A percentile compares a stretch with the other conserved stretches of the same genome.
phyloP scores from a whole-genome alignment of 495 filamentous ascomycete species.

The Opeltia flavorubescens region DNA sequence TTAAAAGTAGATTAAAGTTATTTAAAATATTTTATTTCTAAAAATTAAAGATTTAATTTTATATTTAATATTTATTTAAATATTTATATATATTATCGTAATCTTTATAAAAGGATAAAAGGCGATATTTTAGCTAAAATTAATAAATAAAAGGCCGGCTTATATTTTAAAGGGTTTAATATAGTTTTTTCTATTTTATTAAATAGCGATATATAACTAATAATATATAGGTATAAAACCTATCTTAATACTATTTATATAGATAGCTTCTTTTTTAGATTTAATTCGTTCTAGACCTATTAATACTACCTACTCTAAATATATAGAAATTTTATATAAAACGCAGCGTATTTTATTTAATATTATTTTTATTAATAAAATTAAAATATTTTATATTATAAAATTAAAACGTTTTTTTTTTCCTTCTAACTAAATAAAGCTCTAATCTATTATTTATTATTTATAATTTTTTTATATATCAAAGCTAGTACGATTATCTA shows the following conservation, averaged over 20 bases:
- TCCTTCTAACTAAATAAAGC: conserved; percentile 5
- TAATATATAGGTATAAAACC: neutral
- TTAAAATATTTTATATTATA: neutral
- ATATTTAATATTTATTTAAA: neutral
- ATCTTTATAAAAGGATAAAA: neutral
- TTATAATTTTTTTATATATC: neutral
- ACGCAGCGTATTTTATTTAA: conserved; percentile 2
- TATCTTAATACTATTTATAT: neutral
- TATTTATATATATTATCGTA: neutral
- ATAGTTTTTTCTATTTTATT: conserved; percentile 2
- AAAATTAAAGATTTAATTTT: conserved; percentile 3
- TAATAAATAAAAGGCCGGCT: neutral
- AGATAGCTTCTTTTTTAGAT: neutral
- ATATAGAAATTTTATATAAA: conserved; percentile 5
- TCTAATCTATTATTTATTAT: neutral
- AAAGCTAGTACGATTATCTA: neutral
- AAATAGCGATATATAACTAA: conserved; percentile 5
- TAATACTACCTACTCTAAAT: conserved; percentile 10
- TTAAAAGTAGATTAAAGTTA: neutral
- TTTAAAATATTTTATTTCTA: conserved; percentile 2
- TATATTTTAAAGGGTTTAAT: neutral
- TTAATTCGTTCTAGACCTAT: conserved; percentile 2
- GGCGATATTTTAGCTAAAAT: neutral
- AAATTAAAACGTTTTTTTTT: neutral
- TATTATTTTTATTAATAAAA: conserved; percentile 2